phyloP scores from a whole-genome alignment of 306 rosid genomes.

The Boehmeria nivea region DNA sequence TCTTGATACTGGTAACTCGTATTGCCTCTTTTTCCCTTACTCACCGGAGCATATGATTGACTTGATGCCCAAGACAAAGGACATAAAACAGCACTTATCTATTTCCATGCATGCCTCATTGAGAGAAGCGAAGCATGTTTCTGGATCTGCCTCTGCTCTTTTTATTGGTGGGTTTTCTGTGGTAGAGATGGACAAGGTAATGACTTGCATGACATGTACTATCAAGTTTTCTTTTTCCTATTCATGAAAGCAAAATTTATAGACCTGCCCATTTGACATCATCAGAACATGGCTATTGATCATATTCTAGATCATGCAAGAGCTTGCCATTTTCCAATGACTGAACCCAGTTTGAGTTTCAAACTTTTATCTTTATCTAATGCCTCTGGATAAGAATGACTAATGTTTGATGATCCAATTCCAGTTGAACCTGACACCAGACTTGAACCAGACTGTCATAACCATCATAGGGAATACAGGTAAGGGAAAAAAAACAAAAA shows the following conservation, averaged over 20 bases:
- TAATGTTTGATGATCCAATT: slow-evolving; percentile 35
- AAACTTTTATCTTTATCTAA: slow-evolving; percentile 1
- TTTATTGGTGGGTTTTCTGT: slow-evolving; percentile 88
- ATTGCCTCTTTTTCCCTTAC: slow-evolving; percentile 88
- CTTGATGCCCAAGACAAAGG: slow-evolving; percentile 58
- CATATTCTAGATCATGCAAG: background rate
- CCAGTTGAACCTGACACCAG: slow-evolving; percentile 68
- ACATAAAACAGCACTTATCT: slow-evolving; percentile 61
- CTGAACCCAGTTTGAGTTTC: slow-evolving; percentile 4
- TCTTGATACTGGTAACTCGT: slow-evolving; percentile 56
- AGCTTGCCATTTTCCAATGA: background rate
- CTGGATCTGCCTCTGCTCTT: slow-evolving; percentile 74
- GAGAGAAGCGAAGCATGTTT: slow-evolving; percentile 50
- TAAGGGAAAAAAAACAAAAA: background rate
- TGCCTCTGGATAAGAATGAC: slow-evolving; percentile 11
- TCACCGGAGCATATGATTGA: slow-evolving; percentile 81
- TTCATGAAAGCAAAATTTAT: background rate
- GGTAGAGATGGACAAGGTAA: slow-evolving; percentile 67
- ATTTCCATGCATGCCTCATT: slow-evolving; percentile 58
- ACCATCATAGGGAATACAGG: slow-evolving; percentile 90
- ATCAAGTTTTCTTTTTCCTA: slow-evolving; percentile 4
- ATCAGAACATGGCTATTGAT: background rate
- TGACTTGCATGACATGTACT: background rate
- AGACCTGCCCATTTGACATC: slow-evolving; percentile 9
- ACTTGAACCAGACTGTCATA: slow-evolving; percentile 54